Conservation (phyloP, 1,284 basidiomycete species). For the Phellopilus nigrolimitatus region DNA sequence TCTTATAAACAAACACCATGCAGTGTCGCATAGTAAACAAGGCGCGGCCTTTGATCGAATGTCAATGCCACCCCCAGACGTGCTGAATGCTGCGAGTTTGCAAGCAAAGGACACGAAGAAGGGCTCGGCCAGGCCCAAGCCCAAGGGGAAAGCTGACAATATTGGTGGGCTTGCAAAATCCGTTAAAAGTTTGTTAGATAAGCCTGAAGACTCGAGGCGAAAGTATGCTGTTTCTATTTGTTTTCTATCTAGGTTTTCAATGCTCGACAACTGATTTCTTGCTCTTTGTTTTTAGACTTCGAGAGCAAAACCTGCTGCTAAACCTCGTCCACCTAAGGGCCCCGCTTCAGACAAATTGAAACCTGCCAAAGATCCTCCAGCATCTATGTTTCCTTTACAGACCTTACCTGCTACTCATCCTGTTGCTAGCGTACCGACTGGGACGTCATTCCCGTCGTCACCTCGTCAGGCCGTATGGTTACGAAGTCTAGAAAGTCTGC, state of each 20-base stretch:
- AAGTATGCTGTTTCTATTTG: constrained; percentile 15
- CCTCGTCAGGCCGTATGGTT: constrained; percentile 20
- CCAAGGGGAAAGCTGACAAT: constrained; percentile 14
- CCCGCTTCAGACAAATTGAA: constrained; percentile 12
- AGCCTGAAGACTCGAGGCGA: constrained; percentile 3
- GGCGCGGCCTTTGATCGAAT: constrained; percentile 1
- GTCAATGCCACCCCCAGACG: constrained; percentile 18
- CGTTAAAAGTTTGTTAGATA: constrained; percentile 22
- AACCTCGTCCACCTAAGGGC: constrained; percentile 25
- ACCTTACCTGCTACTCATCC: background rate
- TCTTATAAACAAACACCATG: no score
- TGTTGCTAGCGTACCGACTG: background rate
- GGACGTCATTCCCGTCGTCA: constrained; percentile 17
- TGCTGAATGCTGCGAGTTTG: background rate
- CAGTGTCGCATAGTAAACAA: background rate
- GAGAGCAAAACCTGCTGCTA: constrained; percentile 31
- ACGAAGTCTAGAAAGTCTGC: constrained; percentile 24
- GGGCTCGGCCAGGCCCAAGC: constrained; percentile 7
- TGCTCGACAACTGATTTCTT: no score
- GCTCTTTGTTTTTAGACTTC: constrained; percentile 3
- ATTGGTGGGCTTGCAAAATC: constrained; percentile 18
- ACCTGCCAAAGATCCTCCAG: constrained; percentile 6
- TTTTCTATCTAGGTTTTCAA: no score
- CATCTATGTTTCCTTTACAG: background rate
- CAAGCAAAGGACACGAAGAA: constrained; percentile 8